These are phyloP conservation scores for Annulohypoxylon truncatum DNA, from an alignment of 2,329 filamentous ascomycete genomes.

Conservation along the genomic window DNA sequence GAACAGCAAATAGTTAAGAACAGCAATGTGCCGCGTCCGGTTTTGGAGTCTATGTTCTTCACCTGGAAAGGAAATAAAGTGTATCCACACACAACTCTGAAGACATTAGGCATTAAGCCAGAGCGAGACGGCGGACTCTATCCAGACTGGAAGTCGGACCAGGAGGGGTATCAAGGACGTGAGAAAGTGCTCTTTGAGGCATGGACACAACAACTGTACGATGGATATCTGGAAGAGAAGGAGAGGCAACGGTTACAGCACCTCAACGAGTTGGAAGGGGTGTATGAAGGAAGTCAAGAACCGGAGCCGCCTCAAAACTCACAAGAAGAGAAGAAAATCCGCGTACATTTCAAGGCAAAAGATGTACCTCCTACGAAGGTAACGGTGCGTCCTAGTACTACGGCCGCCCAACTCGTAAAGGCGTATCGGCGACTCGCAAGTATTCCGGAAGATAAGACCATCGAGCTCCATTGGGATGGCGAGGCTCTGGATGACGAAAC, in stretches of 20 bases:
- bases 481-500: conserved; percentile 72
- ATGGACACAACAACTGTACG: conserved; percentile 75
- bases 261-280: conserved; percentile 56
- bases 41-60: conserved; percentile 72
- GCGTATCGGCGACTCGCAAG: conserved; percentile 68
- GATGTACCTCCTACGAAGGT: conserved; percentile 63
- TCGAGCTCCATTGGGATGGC: conserved; percentile 80
- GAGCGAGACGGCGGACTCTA: conserved; percentile 58
- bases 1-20: conserved; percentile 66
- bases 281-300: conserved; percentile 42
- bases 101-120: conserved; percentile 70
- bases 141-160: conserved; percentile 47
- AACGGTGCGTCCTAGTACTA: conserved; percentile 65
- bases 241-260: conserved; percentile 60
- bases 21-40: conserved; percentile 53
- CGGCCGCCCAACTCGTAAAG: conserved; percentile 70
- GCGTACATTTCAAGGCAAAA: conserved; percentile 66
- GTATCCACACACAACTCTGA: conserved; percentile 80
- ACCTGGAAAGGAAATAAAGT: conserved; percentile 81
- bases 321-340: conserved; percentile 55
- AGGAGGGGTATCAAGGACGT: conserved; percentile 62
- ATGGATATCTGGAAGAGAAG: conserved; percentile 59
- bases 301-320: conserved; percentile 34
- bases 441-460: conserved; percentile 62
- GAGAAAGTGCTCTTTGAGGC: conserved; percentile 79